Evolutionary conservation across 345 rosid genomes (phyloP).

Genomic region (Citrus sinensis): DVS_A1.0 CM039165.1:31817501-31818000

Average conservation of each 20-base stretch:
- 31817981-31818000: too few relatives aligned
- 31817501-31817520: slow-evolving; percentile 18
- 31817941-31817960: too few relatives aligned
- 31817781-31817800: slow-evolving; percentile 6
- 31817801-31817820: slow-evolving; percentile 6
- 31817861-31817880: too few relatives aligned
- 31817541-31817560: background rate
- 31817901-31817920: too few relatives aligned
- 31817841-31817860: background rate
- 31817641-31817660: slow-evolving; percentile 68
- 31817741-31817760: slow-evolving; percentile 86
- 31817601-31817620: slow-evolving; percentile 87
- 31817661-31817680: slow-evolving; percentile 73
- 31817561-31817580: slow-evolving; percentile 41
- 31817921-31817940: too few relatives aligned
- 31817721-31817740: slow-evolving; percentile 74
- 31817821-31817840: background rate
- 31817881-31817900: too few relatives aligned
- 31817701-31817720: slow-evolving; percentile 57
- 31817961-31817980: too few relatives aligned
- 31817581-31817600: slow-evolving; percentile 93
- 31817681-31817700: slow-evolving; percentile 70
- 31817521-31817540: background rate
- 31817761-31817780: slow-evolving; percentile 77
- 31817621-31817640: slow-evolving; percentile 78